Conservation (phyloP, 768 basidiomycete genomes). For the Chiua virens region DNA sequence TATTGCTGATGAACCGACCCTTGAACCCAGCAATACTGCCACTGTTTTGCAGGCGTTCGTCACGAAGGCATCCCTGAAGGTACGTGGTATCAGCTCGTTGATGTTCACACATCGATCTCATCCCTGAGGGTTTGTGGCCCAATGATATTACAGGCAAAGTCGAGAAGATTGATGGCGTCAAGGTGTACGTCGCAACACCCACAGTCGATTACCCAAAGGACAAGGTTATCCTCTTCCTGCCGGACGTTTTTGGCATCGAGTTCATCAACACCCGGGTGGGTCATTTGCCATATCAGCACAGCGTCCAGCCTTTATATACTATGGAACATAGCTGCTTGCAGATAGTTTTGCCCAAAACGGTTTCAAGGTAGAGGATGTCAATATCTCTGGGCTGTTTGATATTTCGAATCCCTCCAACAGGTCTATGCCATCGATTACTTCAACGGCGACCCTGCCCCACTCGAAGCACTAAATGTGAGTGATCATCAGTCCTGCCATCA, state of each 20-base stretch:
- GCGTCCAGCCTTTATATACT: neutral
- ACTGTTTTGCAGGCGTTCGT: constrained; percentile 39
- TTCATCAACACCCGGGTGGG: constrained; percentile 47
- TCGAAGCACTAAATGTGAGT: constrained; percentile 15
- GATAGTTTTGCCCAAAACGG: constrained; percentile 46
- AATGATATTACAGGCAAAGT: constrained; percentile 43
- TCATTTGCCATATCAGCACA: neutral
- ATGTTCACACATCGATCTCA: neutral
- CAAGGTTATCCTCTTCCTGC: constrained; percentile 54
- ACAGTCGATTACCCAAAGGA: constrained; percentile 48
- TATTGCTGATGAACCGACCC: too few species aligned
- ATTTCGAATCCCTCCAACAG: neutral
- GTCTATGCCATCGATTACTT: constrained; percentile 29
- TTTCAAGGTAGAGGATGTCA: constrained; percentile 27
- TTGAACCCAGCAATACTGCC: neutral
- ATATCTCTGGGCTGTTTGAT: too few species aligned
- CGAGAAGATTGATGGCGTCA: constrained; percentile 45
- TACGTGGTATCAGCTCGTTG: constrained; percentile 10
- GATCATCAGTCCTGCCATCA: too few species aligned
- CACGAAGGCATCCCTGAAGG: constrained; percentile 51
- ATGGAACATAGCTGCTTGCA: constrained; percentile 35
- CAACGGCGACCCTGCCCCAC: constrained; percentile 25
- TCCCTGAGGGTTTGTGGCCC: too few species aligned
- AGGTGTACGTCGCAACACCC: constrained; percentile 55
- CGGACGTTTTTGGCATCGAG: constrained; percentile 53